Conservation (phyloP, 1,284 basidiomycete genomes). For the Pholiota adiposa region DNA sequence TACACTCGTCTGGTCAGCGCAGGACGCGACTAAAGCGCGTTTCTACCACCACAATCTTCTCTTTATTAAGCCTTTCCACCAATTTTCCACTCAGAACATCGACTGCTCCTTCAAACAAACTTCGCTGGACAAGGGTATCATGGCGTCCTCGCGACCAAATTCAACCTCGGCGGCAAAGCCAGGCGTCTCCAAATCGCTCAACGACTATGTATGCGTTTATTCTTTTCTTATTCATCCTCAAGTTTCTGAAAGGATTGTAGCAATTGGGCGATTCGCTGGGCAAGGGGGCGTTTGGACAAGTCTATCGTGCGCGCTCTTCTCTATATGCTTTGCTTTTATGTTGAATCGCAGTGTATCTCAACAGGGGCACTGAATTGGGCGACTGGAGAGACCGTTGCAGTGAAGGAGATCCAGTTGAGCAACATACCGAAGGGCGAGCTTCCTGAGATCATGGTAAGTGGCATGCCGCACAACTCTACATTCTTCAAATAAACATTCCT, state of each 20-base stretch:
- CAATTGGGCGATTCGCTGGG: constrained; percentile 95
- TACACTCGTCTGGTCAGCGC: constrained; percentile 38
- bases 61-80: neutral
- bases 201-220: constrained; percentile 57
- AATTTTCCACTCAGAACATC: constrained; percentile 2
- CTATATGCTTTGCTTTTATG: neutral
- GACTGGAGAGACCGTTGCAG: constrained; percentile 94
- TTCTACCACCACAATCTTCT: constrained; percentile 24
- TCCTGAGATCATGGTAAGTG: constrained; percentile 93
- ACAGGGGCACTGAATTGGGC: constrained; percentile 93
- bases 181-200: constrained; percentile 52
- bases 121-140: constrained; percentile 29
- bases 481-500: constrained; percentile 12
- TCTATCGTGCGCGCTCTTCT: constrained; percentile 73
- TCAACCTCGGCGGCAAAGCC: constrained; percentile 44
- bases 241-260: constrained; percentile 41
- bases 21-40: constrained; percentile 49
- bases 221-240: neutral
- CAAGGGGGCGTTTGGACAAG: constrained; percentile 93
- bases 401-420: constrained; percentile 92
- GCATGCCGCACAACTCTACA: constrained; percentile 9
- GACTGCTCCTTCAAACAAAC: neutral
- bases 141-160: constrained; percentile 47
- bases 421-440: constrained; percentile 93
- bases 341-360: neutral